Percentiles rank a stretch among this genome's conserved stretches.
These are phyloP conservation scores for Cyberlindnera suaveolens DNA, from an alignment of 805 yeast genomes.

Conservation along the genomic window DNA sequence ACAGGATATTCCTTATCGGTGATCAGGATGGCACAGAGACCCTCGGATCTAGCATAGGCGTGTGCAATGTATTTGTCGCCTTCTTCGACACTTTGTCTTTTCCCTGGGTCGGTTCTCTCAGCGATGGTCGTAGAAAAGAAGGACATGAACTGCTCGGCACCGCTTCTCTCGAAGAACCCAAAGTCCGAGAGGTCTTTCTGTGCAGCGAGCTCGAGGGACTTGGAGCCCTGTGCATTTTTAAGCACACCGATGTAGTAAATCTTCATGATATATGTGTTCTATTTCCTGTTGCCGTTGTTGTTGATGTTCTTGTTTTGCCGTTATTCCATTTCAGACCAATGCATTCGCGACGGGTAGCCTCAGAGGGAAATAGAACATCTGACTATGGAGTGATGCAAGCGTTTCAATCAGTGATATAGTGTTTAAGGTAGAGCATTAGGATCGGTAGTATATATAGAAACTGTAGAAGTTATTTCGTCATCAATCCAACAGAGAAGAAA, in stretches of 20 bases:
- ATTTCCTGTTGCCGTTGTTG: not conserved
- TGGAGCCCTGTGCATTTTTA: conserved; percentile 49
- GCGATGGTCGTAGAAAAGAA: conserved; percentile 90
- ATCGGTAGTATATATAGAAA: too few species aligned
- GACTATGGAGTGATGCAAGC: too few species aligned
- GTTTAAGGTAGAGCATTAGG: too few species aligned
- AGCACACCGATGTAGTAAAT: conserved; percentile 85
- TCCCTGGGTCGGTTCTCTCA: conserved; percentile 80
- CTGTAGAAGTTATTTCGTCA: too few species aligned
- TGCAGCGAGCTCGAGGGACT: conserved; percentile 69
- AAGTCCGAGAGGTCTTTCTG: conserved; percentile 82
- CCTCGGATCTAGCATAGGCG: conserved; percentile 85
- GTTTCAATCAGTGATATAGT: too few species aligned
- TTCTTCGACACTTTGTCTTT: conserved; percentile 92
- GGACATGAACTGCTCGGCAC: conserved; percentile 89
- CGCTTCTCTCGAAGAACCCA: conserved; percentile 78
- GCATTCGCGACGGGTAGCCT: too few species aligned
- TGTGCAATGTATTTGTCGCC: conserved; percentile 74
- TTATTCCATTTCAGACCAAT: not conserved
- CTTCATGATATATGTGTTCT: conserved; percentile 50
- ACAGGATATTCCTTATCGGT: conserved; percentile 96
- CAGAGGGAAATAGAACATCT: too few species aligned
- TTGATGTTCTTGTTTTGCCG: not conserved
- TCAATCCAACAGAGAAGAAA: too few species aligned
- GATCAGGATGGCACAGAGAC: conserved; percentile 84